Conservation (phyloP, 306 rosid species). For the Gastrolobium villosum region DNA sequence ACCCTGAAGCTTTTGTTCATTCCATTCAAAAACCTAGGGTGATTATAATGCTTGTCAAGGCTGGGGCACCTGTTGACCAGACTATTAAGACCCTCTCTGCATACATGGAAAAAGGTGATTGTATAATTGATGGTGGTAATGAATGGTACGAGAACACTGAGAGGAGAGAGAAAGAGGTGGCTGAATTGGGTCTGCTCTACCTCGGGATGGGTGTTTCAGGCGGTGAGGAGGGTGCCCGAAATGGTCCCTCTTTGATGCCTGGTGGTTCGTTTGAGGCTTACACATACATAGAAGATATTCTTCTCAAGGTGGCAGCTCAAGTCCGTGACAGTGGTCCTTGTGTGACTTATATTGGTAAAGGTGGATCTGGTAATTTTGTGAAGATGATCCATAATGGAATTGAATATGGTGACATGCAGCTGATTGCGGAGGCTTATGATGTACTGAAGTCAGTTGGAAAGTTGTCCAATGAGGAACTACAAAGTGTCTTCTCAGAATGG, state of each 20-base stretch:
- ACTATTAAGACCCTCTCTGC: constrained; percentile 90
- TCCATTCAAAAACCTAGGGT: constrained; percentile 91
- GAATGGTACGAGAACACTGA: constrained; percentile 99
- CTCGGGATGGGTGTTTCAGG: constrained; percentile 99
- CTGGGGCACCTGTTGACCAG: constrained; percentile 94
- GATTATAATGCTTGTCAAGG: constrained; percentile 92
- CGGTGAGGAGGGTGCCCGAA: constrained; percentile 95
- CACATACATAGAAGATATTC: constrained; percentile 88
- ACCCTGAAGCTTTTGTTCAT: constrained; percentile 82
- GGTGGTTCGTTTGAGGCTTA: constrained; percentile 93
- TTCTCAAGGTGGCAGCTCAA: constrained; percentile 96
- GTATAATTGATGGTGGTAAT: constrained; percentile 93
- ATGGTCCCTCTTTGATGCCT: constrained; percentile 97
- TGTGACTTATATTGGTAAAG: constrained; percentile 86
- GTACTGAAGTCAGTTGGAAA: constrained; percentile 91
- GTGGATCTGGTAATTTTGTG: constrained; percentile 98
- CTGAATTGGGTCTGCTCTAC: constrained; percentile 85
- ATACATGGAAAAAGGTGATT: constrained; percentile 88
- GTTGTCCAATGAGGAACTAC: constrained; percentile 86
- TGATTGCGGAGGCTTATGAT: constrained; percentile 94
- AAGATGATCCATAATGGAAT: constrained; percentile 97
- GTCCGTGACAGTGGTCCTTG: constrained; percentile 93
- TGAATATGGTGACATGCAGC: constrained; percentile 98
- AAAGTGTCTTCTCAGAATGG: constrained; percentile 79
- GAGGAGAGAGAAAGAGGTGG: constrained; percentile 78